Base-by-base conservation (phyloP, 225 moss, liverwort and hornwort species). In the Straminergon stramineum region DNA sequence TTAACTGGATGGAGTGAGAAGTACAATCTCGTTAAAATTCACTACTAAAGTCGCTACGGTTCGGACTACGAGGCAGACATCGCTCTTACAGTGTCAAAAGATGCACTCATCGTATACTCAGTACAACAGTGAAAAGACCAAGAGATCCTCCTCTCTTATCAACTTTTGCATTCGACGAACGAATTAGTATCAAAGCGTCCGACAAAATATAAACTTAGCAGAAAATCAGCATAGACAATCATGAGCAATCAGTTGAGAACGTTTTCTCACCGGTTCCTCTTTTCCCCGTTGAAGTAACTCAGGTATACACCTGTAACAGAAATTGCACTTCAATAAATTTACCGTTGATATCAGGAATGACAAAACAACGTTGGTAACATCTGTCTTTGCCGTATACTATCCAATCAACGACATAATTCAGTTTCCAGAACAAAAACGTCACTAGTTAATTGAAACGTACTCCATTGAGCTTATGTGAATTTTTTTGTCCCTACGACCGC, bases 211-310 rank as follows among this genome's bases (percentile, higher is more conserved):
- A 10, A 60, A 41, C 20, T n/a, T 15, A 23, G 57, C 35, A 87
- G 51, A 86, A 85, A 88, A 83, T 15, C 34, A 79, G 35, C 18
- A 30, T 34, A 78, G 64, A 78, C 53, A 64, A 81, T 84, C 60
- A 69, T 27, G 78, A 84, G 71, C 57, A 86, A 87, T 41, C 56
- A 57, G 52, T 45, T 22, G 16, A 52, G 19, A 14, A 73, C 45
- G 71, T 37, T 70, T 87, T 27, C 90, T 92, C 77, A 94, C 94
- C 88, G 21, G 81, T 64, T 92, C 92, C 58, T 92, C 91, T 69
- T 88, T 60, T 75, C 79, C 94, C 43, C 94, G 92, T 80, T 92
- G 86, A 90, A 92, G 88, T 39, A 84, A 60, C 81, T 92, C 92
- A 60, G 92, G 91, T 69, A 94, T 27, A 73, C 77, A 94, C 53